phyloP scores from a whole-genome alignment of 2,329 filamentous ascomycete species.

The Zelopaecilomyces penicillatus region DNA sequence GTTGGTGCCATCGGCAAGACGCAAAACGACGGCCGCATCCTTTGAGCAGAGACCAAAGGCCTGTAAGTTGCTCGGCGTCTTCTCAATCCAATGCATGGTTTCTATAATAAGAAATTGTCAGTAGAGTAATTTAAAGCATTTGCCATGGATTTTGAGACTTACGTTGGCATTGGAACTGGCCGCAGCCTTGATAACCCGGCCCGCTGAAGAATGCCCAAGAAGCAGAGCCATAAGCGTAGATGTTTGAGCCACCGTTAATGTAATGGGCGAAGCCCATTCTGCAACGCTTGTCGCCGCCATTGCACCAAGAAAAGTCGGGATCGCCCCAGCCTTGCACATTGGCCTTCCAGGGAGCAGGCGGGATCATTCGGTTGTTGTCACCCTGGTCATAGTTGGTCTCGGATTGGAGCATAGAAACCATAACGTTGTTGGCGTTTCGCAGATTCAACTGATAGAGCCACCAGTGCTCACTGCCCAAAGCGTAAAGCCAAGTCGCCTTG shows the following conservation, averaged over 20 bases:
- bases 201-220: slow-evolving; percentile 37
- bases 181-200: slow-evolving; percentile 27
- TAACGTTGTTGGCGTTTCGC: slow-evolving; percentile 38
- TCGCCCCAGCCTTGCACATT: slow-evolving; percentile 30
- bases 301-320: slow-evolving; percentile 34
- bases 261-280: slow-evolving; percentile 35
- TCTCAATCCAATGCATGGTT: slow-evolving; percentile 30
- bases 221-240: slow-evolving; percentile 34
- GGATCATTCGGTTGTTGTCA: slow-evolving; percentile 24
- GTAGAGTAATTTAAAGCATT: background rate
- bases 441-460: slow-evolving; percentile 51
- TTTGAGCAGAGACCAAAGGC: slow-evolving; percentile 35
- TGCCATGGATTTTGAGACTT: slow-evolving; percentile 9
- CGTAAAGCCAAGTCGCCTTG: slow-evolving; percentile 41
- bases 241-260: slow-evolving; percentile 31
- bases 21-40: slow-evolving; percentile 26
- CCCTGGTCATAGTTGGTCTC: slow-evolving; percentile 39
- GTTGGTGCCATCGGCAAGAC: slow-evolving; percentile 26
- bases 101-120: slow-evolving; percentile 3
- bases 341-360: slow-evolving; percentile 31
- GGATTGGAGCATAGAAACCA: slow-evolving; percentile 42
- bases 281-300: slow-evolving; percentile 27
- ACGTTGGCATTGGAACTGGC: slow-evolving; percentile 25
- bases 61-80: slow-evolving; percentile 30
- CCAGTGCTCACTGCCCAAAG: slow-evolving; percentile 45